Evolutionary conservation across 2,329 filamentous ascomycete species (phyloP).

Genomic region (Tolypocladium inflatum): DNA sequence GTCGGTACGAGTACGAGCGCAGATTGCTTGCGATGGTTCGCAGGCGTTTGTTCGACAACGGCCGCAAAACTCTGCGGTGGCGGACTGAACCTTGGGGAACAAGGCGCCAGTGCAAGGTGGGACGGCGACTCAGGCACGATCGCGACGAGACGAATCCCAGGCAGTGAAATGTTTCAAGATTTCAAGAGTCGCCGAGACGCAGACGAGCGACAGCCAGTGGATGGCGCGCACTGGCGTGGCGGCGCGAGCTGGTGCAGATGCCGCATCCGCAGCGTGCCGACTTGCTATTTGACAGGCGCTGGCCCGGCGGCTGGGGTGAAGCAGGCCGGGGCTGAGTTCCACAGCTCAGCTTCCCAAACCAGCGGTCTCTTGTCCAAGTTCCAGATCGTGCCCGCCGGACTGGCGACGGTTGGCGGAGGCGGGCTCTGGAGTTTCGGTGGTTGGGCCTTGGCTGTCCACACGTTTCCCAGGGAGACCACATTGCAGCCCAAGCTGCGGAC

Average conservation of each 20-base stretch:
- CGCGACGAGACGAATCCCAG: not conserved
- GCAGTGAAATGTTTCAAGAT: not conserved
- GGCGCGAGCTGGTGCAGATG: too few species aligned
- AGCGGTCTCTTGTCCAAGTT: not conserved
- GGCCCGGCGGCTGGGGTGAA: not conserved
- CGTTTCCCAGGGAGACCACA: too few species aligned
- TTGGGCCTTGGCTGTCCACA: not conserved
- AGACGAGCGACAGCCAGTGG: not conserved
- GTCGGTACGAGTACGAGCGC: too few species aligned
- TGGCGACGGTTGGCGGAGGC: not conserved
- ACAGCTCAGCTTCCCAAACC: not conserved
- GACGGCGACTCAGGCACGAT: not conserved
- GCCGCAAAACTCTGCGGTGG: not conserved
- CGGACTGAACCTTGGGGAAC: not conserved
- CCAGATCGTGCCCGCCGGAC: not conserved
- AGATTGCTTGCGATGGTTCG: not conserved
- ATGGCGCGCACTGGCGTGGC: not conserved
- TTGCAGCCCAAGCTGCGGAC: not conserved
- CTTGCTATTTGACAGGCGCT: not conserved
- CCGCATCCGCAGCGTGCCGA: not conserved
- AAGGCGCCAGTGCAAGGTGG: not conserved
- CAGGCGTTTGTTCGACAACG: not conserved
- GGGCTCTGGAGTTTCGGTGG: not conserved
- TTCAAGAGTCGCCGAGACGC: not conserved
- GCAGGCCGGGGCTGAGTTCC: not conserved